These are phyloP conservation scores for Backusella sp. DNA, from an alignment of 192 early-diverging fungal genomes.

Conservation along the genomic window DNA sequence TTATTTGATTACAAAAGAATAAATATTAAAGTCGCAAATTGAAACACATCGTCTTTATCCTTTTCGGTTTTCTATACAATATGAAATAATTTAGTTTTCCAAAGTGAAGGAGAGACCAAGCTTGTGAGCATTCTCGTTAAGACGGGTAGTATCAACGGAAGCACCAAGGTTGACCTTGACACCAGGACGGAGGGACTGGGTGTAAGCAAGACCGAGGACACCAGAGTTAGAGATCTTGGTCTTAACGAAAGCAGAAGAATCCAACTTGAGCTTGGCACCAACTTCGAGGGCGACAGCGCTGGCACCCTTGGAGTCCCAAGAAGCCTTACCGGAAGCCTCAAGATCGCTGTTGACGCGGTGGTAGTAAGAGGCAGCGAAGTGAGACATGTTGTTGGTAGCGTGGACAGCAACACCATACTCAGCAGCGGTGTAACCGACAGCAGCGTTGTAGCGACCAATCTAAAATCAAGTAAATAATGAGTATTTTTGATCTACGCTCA, in stretches of 20 bases:
- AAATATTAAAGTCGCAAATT: background rate
- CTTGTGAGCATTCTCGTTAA: conserved; percentile 94
- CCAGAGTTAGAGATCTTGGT: conserved; percentile 85
- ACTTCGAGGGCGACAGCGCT: conserved; percentile 89
- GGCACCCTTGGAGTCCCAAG: conserved; percentile 89
- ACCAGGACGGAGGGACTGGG: conserved; percentile 89
- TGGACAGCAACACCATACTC: conserved; percentile 91
- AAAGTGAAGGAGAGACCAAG: conserved; percentile 89
- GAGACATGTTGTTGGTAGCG: conserved; percentile 87
- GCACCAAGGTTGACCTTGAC: conserved; percentile 94
- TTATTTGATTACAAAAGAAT: background rate
- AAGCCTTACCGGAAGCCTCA: conserved; percentile 94
- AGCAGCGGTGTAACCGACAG: conserved; percentile 80
- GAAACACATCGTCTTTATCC: background rate
- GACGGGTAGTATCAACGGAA: conserved; percentile 90
- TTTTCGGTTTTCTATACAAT: background rate
- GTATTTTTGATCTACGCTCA: background rate
- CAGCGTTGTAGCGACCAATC: conserved; percentile 84
- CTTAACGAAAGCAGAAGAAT: conserved; percentile 89
- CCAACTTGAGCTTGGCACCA: conserved; percentile 92
- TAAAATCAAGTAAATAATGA: conserved; percentile 12
- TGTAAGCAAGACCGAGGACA: conserved; percentile 91
- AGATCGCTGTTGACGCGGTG: conserved; percentile 90
- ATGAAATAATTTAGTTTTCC: conserved; percentile 70
- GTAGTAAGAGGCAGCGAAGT: conserved; percentile 94